These are phyloP conservation scores for Hypoxylon fragiforme DNA, from an alignment of 495 filamentous ascomycete genomes.

Conservation along the genomic window DNA sequence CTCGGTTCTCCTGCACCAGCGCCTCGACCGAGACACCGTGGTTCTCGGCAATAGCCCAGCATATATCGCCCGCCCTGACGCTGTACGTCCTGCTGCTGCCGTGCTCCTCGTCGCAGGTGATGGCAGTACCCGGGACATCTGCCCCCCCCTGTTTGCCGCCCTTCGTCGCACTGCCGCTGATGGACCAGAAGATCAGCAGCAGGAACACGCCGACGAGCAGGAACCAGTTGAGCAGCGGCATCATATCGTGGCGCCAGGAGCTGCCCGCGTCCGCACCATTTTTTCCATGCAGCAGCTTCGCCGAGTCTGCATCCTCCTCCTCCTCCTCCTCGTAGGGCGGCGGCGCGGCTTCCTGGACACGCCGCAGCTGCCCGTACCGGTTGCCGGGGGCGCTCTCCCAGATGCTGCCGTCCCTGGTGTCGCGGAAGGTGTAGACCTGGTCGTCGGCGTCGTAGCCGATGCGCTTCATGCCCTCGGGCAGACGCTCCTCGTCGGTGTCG, in stretches of 20 bases:
- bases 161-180: slow-evolving; percentile 16
- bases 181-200: slow-evolving; percentile 36
- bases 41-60: slow-evolving; percentile 38
- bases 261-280: slow-evolving; percentile 1
- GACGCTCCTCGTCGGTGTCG: slow-evolving; percentile 53
- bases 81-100: slow-evolving; percentile 24
- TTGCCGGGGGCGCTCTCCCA: slow-evolving; percentile 52
- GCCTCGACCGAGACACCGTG: slow-evolving; percentile 31
- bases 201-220: slow-evolving; percentile 38
- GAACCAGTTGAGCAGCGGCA: slow-evolving; percentile 41
- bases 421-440: slow-evolving; percentile 53
- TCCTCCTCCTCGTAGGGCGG: slow-evolving; percentile 30
- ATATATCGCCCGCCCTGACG: slow-evolving; percentile 36
- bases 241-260: slow-evolving; percentile 42
- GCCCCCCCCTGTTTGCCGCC: too few relatives aligned
- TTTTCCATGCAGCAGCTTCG: slow-evolving; percentile 15
- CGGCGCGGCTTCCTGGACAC: slow-evolving; percentile 26
- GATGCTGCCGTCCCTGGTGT: slow-evolving; percentile 41
- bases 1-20: slow-evolving; percentile 30
- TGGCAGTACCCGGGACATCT: slow-evolving; percentile 12
- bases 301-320: slow-evolving; percentile 23
- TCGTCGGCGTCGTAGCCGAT: slow-evolving; percentile 59
- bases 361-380: slow-evolving; percentile 48
- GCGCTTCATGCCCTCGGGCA: slow-evolving; percentile 56
- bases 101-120: slow-evolving; percentile 22